Percentiles rank a stretch among this genome's conserved stretches.
These are phyloP conservation scores for Globisporangium cederbergense DNA, from an alignment of 352 stramenopile genomes.

Conservation along the genomic window DNA sequence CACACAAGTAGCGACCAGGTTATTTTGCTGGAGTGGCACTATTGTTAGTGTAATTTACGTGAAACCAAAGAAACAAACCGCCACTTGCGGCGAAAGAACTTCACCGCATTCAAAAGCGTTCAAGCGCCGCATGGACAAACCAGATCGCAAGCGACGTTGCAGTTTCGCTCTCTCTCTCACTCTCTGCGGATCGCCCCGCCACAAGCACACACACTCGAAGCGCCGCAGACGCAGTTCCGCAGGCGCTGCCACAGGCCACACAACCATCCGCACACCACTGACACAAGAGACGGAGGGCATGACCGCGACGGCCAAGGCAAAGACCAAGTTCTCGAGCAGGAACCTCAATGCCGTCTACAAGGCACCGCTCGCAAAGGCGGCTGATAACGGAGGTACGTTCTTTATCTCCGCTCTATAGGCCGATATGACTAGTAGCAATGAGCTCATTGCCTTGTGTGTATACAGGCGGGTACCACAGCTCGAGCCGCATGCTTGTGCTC, in stretches of 20 bases:
- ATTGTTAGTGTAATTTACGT: slow-evolving; percentile 2
- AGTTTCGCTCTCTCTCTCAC: background rate
- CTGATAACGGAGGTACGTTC: slow-evolving; percentile 23
- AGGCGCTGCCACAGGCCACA: background rate
- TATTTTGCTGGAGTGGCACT: background rate
- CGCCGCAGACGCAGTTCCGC: slow-evolving; percentile 4
- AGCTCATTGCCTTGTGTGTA: background rate
- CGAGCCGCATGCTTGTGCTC: slow-evolving; percentile 56
- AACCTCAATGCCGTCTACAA: slow-evolving; percentile 75
- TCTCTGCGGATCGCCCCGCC: background rate
- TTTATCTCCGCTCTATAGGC: background rate
- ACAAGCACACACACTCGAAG: background rate
- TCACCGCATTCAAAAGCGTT: background rate
- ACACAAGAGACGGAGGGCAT: slow-evolving; percentile 21
- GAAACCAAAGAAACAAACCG: slow-evolving; percentile 8
- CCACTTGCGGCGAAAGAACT: background rate
- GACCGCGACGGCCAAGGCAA: slow-evolving; percentile 45
- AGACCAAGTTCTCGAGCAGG: slow-evolving; percentile 68
- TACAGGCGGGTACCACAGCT: slow-evolving; percentile 16
- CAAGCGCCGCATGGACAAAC: background rate
- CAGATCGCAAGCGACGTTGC: slow-evolving; percentile 6
- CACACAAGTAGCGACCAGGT: background rate
- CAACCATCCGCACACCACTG: background rate
- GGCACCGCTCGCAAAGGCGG: slow-evolving; percentile 37
- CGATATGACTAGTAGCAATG: background rate